These are phyloP conservation scores for Xylaria acuta DNA, from an alignment of 495 filamentous ascomycete species.

Conservation along the genomic window DNA sequence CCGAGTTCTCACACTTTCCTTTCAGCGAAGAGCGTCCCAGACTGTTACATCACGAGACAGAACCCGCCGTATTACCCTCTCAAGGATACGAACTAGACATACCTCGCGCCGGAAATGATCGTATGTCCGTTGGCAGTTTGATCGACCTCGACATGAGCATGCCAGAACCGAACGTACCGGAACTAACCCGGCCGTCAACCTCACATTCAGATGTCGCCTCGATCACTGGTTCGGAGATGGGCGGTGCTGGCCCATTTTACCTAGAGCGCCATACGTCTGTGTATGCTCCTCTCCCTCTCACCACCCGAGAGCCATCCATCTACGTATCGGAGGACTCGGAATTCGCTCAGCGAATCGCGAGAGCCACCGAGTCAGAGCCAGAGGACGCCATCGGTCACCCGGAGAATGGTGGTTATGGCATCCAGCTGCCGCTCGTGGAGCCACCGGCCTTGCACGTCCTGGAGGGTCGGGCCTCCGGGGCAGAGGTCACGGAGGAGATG, in stretches of 20 bases:
- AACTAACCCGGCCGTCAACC: slow-evolving; percentile 56
- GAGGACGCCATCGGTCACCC: slow-evolving; percentile 25
- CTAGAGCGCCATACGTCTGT: slow-evolving; percentile 60
- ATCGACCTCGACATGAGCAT: slow-evolving; percentile 61
- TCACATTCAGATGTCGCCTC: slow-evolving; percentile 60
- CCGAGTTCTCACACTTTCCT: slow-evolving; percentile 57
- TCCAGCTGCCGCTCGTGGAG: slow-evolving; percentile 46
- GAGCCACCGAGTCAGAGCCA: slow-evolving; percentile 15
- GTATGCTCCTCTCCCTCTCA: slow-evolving; percentile 46
- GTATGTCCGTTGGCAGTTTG: slow-evolving; percentile 52
- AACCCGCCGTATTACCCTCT: slow-evolving; percentile 53
- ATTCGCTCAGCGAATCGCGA: slow-evolving; percentile 28
- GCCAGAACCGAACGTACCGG: slow-evolving; percentile 41
- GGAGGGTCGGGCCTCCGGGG: slow-evolving; percentile 54
- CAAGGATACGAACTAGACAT: slow-evolving; percentile 44
- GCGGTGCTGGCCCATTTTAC: slow-evolving; percentile 58
- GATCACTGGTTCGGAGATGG: slow-evolving; percentile 54
- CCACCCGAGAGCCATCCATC: slow-evolving; percentile 55
- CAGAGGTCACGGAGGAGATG: slow-evolving; percentile 61
- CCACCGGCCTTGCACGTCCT: slow-evolving; percentile 58
- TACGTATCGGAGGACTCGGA: slow-evolving; percentile 59
- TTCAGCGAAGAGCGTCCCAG: slow-evolving; percentile 53
- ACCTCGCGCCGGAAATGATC: slow-evolving; percentile 39
- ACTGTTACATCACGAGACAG: slow-evolving; percentile 57
- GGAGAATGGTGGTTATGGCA: slow-evolving; percentile 18